phyloP scores from a whole-genome alignment of 2,329 filamentous ascomycete genomes.

The Penicillium aurantiogriseum region DNA sequence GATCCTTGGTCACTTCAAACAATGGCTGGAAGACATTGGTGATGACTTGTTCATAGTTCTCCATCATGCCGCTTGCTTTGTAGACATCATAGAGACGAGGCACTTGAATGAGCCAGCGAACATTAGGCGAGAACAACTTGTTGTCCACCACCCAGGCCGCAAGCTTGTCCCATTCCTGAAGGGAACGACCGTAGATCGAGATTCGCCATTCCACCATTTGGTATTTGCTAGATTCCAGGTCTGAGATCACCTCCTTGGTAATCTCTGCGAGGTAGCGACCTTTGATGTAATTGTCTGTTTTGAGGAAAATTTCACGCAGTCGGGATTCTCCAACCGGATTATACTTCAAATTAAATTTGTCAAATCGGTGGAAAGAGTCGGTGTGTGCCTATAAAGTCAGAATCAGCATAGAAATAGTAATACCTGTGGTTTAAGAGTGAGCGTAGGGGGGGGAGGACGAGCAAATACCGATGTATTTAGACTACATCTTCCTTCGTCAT shows the following conservation, averaged over 20 bases:
- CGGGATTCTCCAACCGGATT: constrained; percentile 96
- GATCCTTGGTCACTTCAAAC: constrained; percentile 90
- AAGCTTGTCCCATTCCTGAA: constrained; percentile 96
- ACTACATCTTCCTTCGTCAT: not conserved
- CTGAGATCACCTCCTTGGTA: constrained; percentile 94
- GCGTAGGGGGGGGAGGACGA: not conserved
- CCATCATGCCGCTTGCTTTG: constrained; percentile 82
- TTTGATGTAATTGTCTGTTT: constrained; percentile 97
- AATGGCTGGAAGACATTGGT: constrained; percentile 89
- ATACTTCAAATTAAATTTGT: constrained; percentile 99
- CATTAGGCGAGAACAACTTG: constrained; percentile 95
- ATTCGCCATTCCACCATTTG: constrained; percentile 99
- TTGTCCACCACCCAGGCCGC: constrained; percentile 97
- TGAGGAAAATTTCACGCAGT: constrained; percentile 94
- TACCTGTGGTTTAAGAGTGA: not conserved
- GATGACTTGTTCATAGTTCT: constrained; percentile 85
- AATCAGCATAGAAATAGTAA: not conserved
- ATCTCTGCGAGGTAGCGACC: constrained; percentile 96
- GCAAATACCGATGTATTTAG: not conserved
- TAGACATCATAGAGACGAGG: constrained; percentile 95
- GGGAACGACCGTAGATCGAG: constrained; percentile 87
- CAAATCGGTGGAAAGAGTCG: constrained; percentile 96
- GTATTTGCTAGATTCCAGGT: constrained; percentile 97
- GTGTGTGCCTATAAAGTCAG: constrained; percentile 69
- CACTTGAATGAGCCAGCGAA: constrained; percentile 94